A percentile compares a stretch with the other conserved stretches of the same genome.
Evolutionary conservation across 768 basidiomycete genomes (phyloP).

Genomic region (Tulasnella sp.): DNA sequence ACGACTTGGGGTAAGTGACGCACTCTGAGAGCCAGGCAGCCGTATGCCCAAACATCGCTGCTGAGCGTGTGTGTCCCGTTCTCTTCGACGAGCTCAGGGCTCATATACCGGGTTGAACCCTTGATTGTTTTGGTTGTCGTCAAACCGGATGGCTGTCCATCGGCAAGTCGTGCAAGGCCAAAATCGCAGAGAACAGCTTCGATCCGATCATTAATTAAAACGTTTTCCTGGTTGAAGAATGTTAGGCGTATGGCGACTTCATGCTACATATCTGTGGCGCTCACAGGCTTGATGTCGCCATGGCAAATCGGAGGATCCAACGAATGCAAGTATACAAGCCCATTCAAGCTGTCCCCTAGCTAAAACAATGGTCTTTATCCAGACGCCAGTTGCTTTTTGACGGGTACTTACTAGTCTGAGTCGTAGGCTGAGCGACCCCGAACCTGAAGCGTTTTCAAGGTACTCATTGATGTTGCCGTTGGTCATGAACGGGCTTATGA

Average conservation of each 20-base stretch:
- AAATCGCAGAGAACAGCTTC: constrained; percentile 27
- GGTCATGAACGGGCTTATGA: not conserved
- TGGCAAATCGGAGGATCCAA: not conserved
- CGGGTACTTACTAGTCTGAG: not conserved
- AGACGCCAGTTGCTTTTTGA: too few species aligned
- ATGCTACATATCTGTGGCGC: not conserved
- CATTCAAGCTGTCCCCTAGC: not conserved
- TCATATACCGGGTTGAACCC: constrained; percentile 12
- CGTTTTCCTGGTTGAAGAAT: not conserved
- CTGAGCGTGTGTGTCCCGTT: not conserved
- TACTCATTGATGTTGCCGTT: not conserved
- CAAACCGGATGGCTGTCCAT: constrained; percentile 1
- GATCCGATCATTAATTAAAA: not conserved
- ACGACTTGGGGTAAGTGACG: not conserved
- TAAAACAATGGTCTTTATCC: not conserved
- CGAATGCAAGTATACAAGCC: not conserved
- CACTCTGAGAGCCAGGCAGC: not conserved
- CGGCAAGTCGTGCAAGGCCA: not conserved
- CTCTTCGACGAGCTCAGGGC: not conserved
- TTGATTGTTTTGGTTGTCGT: constrained; percentile 16
- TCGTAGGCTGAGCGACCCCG: not conserved
- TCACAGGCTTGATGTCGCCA: not conserved
- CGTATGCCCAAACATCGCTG: constrained; percentile 17
- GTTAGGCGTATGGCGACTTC: not conserved
- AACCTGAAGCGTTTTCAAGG: not conserved